Conservation (phyloP, 2,329 filamentous ascomycete genomes). For the Ambrosiella xylebori region DNA sequence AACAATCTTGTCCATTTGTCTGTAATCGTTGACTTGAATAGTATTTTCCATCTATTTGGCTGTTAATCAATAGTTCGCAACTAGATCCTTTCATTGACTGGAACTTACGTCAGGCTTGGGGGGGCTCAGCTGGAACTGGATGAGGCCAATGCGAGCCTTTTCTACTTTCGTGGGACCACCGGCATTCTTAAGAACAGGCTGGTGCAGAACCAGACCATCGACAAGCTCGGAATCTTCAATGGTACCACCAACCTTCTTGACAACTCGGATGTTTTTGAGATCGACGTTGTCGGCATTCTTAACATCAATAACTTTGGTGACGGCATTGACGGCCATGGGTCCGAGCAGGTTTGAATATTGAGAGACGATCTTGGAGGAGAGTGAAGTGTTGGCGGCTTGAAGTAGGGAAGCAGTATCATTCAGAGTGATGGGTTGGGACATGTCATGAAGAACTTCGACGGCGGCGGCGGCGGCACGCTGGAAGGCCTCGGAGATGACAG, state of each 20-base stretch:
- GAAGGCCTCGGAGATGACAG: slow-evolving; percentile 93
- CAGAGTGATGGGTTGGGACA: slow-evolving; percentile 86
- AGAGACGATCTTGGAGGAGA: slow-evolving; percentile 96
- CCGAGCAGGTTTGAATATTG: slow-evolving; percentile 89
- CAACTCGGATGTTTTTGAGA: slow-evolving; percentile 84
- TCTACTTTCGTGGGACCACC: slow-evolving; percentile 85
- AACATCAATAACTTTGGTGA: slow-evolving; percentile 86
- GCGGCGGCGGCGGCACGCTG: slow-evolving; percentile 82
- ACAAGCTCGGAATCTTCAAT: slow-evolving; percentile 98
- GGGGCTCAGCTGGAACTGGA: slow-evolving; percentile 96
- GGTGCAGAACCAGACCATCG: slow-evolving; percentile 81
- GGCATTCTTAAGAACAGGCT: slow-evolving; percentile 83
- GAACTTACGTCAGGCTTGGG: slow-evolving; percentile 78
- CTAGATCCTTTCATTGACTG: not conserved
- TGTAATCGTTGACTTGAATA: slow-evolving; percentile 97
- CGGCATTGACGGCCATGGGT: slow-evolving; percentile 96
- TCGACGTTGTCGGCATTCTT: slow-evolving; percentile 95
- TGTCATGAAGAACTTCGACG: slow-evolving; percentile 78
- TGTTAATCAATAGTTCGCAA: not conserved
- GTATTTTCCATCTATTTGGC: slow-evolving; percentile 81
- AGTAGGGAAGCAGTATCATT: slow-evolving; percentile 77
- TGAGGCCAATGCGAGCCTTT: slow-evolving; percentile 90
- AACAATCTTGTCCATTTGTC: slow-evolving; percentile 99
- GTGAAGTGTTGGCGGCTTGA: slow-evolving; percentile 89
- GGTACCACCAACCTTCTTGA: slow-evolving; percentile 95